Percentiles rank a stretch among this genome's conserved stretches.
phyloP scores from a whole-genome alignment of 202 grass and related monocot species.

The Setaria viridis region DNA sequence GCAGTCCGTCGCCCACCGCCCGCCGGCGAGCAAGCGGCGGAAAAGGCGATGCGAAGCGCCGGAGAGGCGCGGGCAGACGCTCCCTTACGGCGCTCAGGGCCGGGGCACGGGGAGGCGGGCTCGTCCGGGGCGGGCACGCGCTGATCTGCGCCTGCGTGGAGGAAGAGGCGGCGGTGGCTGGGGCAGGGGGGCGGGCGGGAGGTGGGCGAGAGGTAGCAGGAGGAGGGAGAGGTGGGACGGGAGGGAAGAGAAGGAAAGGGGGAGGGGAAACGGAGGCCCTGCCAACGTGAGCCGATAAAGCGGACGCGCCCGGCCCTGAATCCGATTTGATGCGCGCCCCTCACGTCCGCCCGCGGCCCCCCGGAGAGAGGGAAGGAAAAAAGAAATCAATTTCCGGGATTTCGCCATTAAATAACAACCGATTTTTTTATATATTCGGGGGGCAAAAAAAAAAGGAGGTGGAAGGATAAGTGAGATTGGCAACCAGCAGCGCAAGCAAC shows the following conservation, averaged over 20 bases:
- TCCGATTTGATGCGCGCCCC: slow-evolving; percentile 55
- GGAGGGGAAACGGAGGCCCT: slow-evolving; percentile 55
- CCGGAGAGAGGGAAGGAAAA: neutral
- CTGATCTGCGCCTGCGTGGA: slow-evolving; percentile 34
- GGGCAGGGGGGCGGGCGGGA: neutral
- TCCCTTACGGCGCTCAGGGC: neutral
- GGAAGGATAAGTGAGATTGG: neutral
- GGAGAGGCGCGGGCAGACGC: neutral
- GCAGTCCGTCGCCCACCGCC: slow-evolving; percentile 2
- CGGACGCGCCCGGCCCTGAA: slow-evolving; percentile 54
- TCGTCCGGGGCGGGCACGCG: neutral
- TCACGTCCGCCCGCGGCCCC: slow-evolving; percentile 55
- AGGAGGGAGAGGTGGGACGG: neutral
- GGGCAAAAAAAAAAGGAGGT: neutral
- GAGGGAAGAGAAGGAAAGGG: slow-evolving; percentile 17
- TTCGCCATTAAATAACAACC: slow-evolving; percentile 19
- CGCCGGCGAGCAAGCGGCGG: neutral
- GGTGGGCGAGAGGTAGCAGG: neutral
- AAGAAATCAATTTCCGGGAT: slow-evolving; percentile 21
- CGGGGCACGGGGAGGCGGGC: neutral
- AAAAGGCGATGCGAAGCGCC: slow-evolving; percentile 15
- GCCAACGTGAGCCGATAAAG: slow-evolving; percentile 71
- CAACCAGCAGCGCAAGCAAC: slow-evolving; percentile 42
- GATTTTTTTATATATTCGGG: neutral
- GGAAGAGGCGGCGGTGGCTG: neutral